Evolutionary conservation across 192 early-diverging fungal species (phyloP).

Genomic region (Rhizoclosmatium globosum): DNA sequence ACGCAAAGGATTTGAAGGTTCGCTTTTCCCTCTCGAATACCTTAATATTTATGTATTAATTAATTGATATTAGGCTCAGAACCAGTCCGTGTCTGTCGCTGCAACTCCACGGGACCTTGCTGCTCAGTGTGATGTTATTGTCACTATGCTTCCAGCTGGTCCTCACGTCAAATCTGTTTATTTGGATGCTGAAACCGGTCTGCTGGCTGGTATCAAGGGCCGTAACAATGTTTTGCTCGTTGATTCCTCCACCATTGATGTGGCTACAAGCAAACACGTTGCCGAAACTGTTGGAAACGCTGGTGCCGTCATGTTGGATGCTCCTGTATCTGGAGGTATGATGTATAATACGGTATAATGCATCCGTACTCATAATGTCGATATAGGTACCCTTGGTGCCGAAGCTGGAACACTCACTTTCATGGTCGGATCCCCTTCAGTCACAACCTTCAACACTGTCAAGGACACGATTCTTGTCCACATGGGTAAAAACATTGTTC

Average conservation of each 20-base stretch:
- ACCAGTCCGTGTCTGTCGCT: slow-evolving; percentile 59
- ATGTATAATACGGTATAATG: not conserved
- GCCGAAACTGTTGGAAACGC: slow-evolving; percentile 66
- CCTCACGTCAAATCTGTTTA: slow-evolving; percentile 85
- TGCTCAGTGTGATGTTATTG: slow-evolving; percentile 69
- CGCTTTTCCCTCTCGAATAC: slow-evolving; percentile 19
- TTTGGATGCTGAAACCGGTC: slow-evolving; percentile 67
- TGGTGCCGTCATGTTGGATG: slow-evolving; percentile 78
- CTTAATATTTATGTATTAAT: not conserved
- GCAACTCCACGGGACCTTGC: slow-evolving; percentile 78
- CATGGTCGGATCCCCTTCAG: slow-evolving; percentile 85
- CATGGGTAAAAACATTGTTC: slow-evolving; percentile 92
- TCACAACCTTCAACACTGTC: slow-evolving; percentile 67
- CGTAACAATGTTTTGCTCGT: slow-evolving; percentile 59
- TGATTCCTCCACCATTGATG: slow-evolving; percentile 95
- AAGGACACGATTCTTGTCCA: slow-evolving; percentile 55
- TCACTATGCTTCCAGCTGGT: slow-evolving; percentile 93
- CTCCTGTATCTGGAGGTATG: slow-evolving; percentile 92
- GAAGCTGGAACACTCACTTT: slow-evolving; percentile 91
- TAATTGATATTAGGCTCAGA: not conserved
- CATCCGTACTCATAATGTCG: not conserved
- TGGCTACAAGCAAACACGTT: slow-evolving; percentile 76
- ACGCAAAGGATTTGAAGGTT: slow-evolving; percentile 42
- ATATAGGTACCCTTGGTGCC: slow-evolving; percentile 80
- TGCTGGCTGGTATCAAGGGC: slow-evolving; percentile 23